These are phyloP conservation scores for Naematelia encephala DNA, from an alignment of 768 basidiomycete species.

Conservation along the genomic window DNA sequence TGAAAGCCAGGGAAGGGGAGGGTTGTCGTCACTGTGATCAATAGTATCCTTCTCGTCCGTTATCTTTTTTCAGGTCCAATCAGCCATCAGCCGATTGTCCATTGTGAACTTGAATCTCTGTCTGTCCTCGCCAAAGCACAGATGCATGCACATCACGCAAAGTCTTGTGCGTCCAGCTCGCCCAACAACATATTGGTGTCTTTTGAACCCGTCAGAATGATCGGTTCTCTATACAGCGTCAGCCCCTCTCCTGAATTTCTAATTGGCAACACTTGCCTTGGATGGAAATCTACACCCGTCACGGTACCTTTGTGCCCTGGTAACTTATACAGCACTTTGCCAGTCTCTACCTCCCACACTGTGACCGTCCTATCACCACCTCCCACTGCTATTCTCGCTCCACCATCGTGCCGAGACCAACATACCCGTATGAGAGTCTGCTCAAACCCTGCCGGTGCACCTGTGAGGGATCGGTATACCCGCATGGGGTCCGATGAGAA, in stretches of 20 bases:
- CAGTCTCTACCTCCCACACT: slow-evolving; percentile 51
- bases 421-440: slow-evolving; percentile 74
- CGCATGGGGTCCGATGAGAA: slow-evolving; percentile 82
- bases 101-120: not conserved
- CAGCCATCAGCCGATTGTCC: not conserved
- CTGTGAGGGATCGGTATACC: slow-evolving; percentile 68
- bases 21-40: too few species aligned
- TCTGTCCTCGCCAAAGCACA: too few species aligned
- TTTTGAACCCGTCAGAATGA: slow-evolving; percentile 80
- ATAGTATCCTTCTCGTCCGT: too few species aligned
- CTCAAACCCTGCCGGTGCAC: slow-evolving; percentile 93
- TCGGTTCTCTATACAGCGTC: slow-evolving; percentile 54
- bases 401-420: slow-evolving; percentile 66
- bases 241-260: not conserved
- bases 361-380: slow-evolving; percentile 54
- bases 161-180: slow-evolving; percentile 64
- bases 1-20: too few species aligned
- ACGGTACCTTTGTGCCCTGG: slow-evolving; percentile 97
- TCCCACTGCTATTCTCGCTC: slow-evolving; percentile 52
- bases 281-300: slow-evolving; percentile 92
- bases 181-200: slow-evolving; percentile 89
- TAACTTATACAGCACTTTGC: slow-evolving; percentile 54
- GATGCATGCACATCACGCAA: slow-evolving; percentile 15
- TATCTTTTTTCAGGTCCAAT: too few species aligned
- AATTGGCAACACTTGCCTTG: slow-evolving; percentile 63